Evolutionary conservation across 495 filamentous ascomycete species (phyloP).

Genomic region (Hypoxylon subgilvum): DNA sequence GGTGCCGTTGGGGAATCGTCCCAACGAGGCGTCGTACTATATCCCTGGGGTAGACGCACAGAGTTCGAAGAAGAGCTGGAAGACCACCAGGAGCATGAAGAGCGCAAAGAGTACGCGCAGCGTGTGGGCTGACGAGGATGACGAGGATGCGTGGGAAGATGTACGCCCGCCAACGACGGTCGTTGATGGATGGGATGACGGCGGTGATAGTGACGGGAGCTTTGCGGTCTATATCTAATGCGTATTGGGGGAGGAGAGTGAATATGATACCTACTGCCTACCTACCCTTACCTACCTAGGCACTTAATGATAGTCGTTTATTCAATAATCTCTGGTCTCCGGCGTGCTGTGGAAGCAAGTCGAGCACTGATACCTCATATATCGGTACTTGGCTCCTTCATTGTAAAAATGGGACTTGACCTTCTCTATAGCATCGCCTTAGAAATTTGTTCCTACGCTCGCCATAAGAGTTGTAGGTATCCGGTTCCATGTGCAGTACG

Average conservation of each 20-base stretch:
- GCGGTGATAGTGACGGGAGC: constrained; percentile 34
- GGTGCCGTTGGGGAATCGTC: constrained; percentile 13
- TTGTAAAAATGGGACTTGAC: too few relatives aligned
- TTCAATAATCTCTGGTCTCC: too few relatives aligned
- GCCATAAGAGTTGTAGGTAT: too few relatives aligned
- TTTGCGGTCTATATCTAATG: constrained; percentile 43
- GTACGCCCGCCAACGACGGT: constrained; percentile 38
- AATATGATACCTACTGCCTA: constrained; percentile 27
- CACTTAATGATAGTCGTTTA: constrained; percentile 26
- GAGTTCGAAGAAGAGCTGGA: constrained; percentile 20
- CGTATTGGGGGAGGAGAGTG: constrained; percentile 2
- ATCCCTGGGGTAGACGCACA: neutral
- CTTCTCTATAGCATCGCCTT: neutral
- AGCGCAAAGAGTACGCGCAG: constrained; percentile 35
- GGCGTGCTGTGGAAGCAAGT: too few relatives aligned
- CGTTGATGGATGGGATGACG: constrained; percentile 34
- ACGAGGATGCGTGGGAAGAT: constrained; percentile 40
- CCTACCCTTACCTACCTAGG: neutral
- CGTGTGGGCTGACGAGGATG: constrained; percentile 32
- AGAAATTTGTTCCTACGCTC: neutral
- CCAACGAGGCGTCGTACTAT: constrained; percentile 15
- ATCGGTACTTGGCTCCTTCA: too few relatives aligned
- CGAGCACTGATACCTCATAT: too few relatives aligned
- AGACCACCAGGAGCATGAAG: constrained; percentile 28
- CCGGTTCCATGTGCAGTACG: neutral